These are phyloP conservation scores for Kuraishia cidri DNA, from an alignment of 805 yeast genomes.

Conservation along the genomic window DNA sequence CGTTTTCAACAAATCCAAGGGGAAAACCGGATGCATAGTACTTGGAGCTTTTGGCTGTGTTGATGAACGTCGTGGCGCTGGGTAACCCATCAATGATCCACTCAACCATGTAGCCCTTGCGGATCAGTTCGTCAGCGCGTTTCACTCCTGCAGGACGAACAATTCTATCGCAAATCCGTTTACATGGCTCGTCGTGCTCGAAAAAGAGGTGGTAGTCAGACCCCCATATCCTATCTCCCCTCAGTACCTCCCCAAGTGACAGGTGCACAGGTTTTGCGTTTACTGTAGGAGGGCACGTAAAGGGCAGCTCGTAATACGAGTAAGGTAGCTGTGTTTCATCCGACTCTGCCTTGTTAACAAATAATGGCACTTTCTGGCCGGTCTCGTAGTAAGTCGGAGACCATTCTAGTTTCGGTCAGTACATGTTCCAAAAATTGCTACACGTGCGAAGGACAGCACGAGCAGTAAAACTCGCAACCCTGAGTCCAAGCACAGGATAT, in stretches of 20 bases:
- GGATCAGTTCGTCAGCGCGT: constrained; percentile 53
- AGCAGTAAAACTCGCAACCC: too few relatives aligned
- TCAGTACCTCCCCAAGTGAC: constrained; percentile 66
- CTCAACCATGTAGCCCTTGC: constrained; percentile 67
- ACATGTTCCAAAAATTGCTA: too few relatives aligned
- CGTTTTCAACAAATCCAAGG: constrained; percentile 58
- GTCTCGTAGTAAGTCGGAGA: constrained; percentile 26
- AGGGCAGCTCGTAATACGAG: constrained; percentile 69
- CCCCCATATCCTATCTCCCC: constrained; percentile 76
- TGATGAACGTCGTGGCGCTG: constrained; percentile 76
- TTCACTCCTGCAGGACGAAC: constrained; percentile 40
- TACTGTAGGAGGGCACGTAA: constrained; percentile 63
- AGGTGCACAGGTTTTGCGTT: constrained; percentile 52
- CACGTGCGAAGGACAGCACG: too few relatives aligned
- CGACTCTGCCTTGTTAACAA: constrained; percentile 73
- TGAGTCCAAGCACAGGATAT: too few relatives aligned
- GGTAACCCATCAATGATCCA: constrained; percentile 83
- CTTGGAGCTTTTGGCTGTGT: constrained; percentile 44
- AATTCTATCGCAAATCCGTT: constrained; percentile 57
- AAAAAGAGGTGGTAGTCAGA: constrained; percentile 61
- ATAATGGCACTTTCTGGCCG: constrained; percentile 59
- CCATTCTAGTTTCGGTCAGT: too few relatives aligned
- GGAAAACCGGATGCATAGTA: constrained; percentile 79
- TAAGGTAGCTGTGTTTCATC: constrained; percentile 71
- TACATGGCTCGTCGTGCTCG: constrained; percentile 59